Conservation (phyloP, 2,329 filamentous ascomycete species). For the Curvularia hawaiiensis region DNA sequence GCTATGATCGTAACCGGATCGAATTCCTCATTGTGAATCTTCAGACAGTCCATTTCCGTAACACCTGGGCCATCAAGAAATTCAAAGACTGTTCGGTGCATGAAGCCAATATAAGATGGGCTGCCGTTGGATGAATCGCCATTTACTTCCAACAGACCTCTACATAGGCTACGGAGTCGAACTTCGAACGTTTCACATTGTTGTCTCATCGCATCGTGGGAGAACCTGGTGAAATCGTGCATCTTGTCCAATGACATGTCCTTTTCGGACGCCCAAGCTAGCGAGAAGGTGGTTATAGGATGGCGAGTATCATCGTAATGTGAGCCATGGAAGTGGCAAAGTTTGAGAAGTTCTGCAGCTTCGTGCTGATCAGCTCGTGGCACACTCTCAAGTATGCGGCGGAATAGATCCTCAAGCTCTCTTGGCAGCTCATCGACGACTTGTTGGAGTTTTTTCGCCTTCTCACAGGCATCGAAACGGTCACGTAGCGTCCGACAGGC, state of each 20-base stretch:
- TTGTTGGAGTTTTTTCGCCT: not conserved
- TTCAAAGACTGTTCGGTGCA: constrained; percentile 4
- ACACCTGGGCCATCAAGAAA: not conserved
- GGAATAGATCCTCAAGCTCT: not conserved
- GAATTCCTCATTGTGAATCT: not conserved
- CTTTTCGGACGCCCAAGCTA: not conserved
- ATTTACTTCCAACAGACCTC: not conserved
- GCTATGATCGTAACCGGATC: not conserved
- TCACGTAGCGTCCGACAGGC: not conserved
- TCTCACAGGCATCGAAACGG: not conserved
- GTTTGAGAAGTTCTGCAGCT: not conserved
- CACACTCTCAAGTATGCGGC: not conserved
- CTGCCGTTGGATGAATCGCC: not conserved
- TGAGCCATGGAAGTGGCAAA: not conserved
- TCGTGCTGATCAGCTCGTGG: not conserved
- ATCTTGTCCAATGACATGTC: not conserved
- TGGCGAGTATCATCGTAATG: no score
- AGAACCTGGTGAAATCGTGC: not conserved
- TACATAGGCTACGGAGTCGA: constrained; percentile 2
- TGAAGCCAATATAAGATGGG: not conserved
- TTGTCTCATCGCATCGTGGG: not conserved
- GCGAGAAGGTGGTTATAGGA: not conserved
- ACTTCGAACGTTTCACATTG: not conserved
- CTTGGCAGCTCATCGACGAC: not conserved
- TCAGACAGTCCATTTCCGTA: not conserved